Conservation (phyloP, 2,329 filamentous ascomycete genomes). For the Diaporthe sp. region DNA sequence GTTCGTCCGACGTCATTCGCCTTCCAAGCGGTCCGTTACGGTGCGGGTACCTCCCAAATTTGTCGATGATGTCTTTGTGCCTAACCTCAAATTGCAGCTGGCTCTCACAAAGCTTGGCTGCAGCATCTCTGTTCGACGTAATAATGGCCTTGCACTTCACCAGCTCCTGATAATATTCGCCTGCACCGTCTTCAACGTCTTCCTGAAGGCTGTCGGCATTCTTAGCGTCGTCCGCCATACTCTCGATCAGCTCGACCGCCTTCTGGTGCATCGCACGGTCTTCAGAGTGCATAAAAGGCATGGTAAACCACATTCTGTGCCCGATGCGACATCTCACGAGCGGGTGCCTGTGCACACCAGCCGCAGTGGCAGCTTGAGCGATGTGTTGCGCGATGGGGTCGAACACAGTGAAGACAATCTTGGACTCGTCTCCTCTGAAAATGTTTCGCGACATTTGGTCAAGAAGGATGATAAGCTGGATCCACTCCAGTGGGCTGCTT, state of each 20-base stretch:
- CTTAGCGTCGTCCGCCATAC: not conserved
- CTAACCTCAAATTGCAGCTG: slow-evolving; percentile 54
- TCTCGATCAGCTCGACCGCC: slow-evolving; percentile 45
- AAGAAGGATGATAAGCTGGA: slow-evolving; percentile 60
- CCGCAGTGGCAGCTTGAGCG: slow-evolving; percentile 47
- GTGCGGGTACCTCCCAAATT: slow-evolving; percentile 73
- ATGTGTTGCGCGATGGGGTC: slow-evolving; percentile 60
- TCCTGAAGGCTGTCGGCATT: no score
- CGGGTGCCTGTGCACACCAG: slow-evolving; percentile 24
- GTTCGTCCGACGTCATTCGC: slow-evolving; percentile 57
- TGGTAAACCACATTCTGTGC: slow-evolving; percentile 62
- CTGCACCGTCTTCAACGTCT: not conserved
- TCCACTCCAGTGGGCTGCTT: slow-evolving; percentile 10
- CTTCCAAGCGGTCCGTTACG: slow-evolving; percentile 67
- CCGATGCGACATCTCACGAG: slow-evolving; percentile 44
- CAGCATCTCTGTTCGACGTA: slow-evolving; percentile 37
- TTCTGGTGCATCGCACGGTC: slow-evolving; percentile 55
- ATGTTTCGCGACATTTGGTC: slow-evolving; percentile 70
- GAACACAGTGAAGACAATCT: slow-evolving; percentile 62
- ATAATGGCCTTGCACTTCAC: slow-evolving; percentile 32
- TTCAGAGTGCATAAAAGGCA: slow-evolving; percentile 67
- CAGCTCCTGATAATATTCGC: not conserved
- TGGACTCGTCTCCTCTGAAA: slow-evolving; percentile 58
- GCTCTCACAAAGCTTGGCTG: slow-evolving; percentile 44
- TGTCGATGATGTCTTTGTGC: slow-evolving; percentile 65